Evolutionary conservation across 2,329 filamentous ascomycete genomes (phyloP).

Genomic region (Cladosporium phlei): DNA sequence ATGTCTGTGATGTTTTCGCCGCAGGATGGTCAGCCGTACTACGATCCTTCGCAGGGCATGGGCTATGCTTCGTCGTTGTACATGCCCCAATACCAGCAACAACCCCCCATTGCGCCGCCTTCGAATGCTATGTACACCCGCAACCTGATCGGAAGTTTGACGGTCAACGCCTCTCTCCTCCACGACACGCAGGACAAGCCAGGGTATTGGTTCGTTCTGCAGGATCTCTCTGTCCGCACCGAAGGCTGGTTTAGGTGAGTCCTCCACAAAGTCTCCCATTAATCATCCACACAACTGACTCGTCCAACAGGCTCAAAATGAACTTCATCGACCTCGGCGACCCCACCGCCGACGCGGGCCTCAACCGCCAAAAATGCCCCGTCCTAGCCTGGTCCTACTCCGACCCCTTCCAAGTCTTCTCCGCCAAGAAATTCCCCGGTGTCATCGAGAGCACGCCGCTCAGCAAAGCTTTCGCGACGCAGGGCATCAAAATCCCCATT

Average conservation of each 20-base stretch:
- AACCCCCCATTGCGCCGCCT: slow-evolving; percentile 25
- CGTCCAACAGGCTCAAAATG: slow-evolving; percentile 51
- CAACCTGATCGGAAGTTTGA: slow-evolving; percentile 88
- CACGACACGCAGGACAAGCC: slow-evolving; percentile 73
- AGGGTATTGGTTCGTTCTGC: slow-evolving; percentile 94
- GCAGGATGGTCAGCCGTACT: slow-evolving; percentile 20
- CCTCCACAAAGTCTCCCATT: slow-evolving; percentile 77
- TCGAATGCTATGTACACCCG: slow-evolving; percentile 77
- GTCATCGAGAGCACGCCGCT: slow-evolving; percentile 89
- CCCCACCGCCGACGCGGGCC: slow-evolving; percentile 28
- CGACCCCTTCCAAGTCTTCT: slow-evolving; percentile 87
- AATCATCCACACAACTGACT: background rate
- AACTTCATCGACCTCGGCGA: slow-evolving; percentile 73
- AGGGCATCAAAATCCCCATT: slow-evolving; percentile 96
- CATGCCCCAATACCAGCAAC: slow-evolving; percentile 18
- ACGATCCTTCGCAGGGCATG: slow-evolving; percentile 18
- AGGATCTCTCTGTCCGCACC: slow-evolving; percentile 89
- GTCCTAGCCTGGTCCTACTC: slow-evolving; percentile 83
- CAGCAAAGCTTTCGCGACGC: slow-evolving; percentile 86
- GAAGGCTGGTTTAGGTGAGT: slow-evolving; percentile 78
- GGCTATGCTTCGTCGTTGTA: slow-evolving; percentile 15
- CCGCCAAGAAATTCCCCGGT: slow-evolving; percentile 96
- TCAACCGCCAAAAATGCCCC: slow-evolving; percentile 73
- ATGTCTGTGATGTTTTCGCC: slow-evolving; percentile 17
- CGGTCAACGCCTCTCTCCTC: slow-evolving; percentile 81